These are phyloP conservation scores for Entrophospora sp. DNA, from an alignment of 192 early-diverging fungal species.

Conservation along the genomic window DNA sequence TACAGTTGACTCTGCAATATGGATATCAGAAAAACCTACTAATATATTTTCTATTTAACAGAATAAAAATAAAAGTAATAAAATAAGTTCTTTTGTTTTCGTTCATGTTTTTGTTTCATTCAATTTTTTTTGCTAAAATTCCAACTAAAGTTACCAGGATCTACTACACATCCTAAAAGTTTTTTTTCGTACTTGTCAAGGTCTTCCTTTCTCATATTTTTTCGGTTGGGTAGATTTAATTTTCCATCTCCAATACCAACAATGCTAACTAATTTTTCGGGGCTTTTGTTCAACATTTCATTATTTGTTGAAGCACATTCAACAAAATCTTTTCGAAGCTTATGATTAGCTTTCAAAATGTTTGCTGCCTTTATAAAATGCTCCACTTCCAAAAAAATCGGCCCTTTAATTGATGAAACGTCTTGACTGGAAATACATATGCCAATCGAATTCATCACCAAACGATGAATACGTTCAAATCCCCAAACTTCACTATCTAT, in stretches of 20 bases:
- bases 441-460: conserved; percentile 41
- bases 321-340: conserved; percentile 20
- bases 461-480: conserved; percentile 33
- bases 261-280: conserved; percentile 31
- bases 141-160: conserved; percentile 57
- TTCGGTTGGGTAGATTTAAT: conserved; percentile 16
- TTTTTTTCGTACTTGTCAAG: conserved; percentile 65
- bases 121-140: no score
- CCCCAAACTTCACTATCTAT: conserved; percentile 37
- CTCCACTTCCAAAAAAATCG: conserved; percentile 18
- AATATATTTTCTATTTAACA: conserved; percentile 47
- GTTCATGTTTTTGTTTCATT: no score
- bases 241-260: conserved; percentile 29
- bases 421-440: conserved; percentile 22
- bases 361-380: conserved; percentile 17
- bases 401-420: conserved; percentile 21
- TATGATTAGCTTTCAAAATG: conserved; percentile 19
- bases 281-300: neutral
- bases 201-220: conserved; percentile 27
- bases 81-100: no score
- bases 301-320: conserved; percentile 7
- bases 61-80: no score
- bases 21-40: conserved; percentile 60
- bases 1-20: conserved; percentile 68
- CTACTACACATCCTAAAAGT: conserved; percentile 69